Base-by-base conservation (phyloP, 2,329 filamentous ascomycete genomes). In the Harringtonia lauricola region DNA sequence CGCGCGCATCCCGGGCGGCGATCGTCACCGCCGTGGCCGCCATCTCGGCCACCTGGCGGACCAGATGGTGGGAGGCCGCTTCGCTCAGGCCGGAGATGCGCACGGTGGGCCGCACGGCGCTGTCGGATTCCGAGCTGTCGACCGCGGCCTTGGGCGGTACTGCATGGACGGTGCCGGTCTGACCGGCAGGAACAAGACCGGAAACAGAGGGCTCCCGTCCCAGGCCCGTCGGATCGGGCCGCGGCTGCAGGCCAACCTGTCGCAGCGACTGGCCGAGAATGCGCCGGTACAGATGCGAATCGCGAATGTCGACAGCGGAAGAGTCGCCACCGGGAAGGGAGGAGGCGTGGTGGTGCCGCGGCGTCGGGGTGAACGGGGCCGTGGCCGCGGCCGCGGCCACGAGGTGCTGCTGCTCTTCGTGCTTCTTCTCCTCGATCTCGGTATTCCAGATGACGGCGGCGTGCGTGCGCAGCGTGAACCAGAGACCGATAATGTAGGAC, bases 391-490 rank as follows among this genome's bases (percentile, higher is more conserved):
- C 7, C 2, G 35, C 17, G 15, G 29, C 4, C 28, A 13, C 12
- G 3, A 1, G 21, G n/a, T 18, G 34, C 8, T 30, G 43, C 7
- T 59, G 56, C 15, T 80, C 74, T 13, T 79, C 74, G 34, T 76
- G 68, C 54, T 78, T 81, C 64, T 87, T 89, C 63, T 89, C 84
- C 33, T 89, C 84, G 3, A 72, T 59, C 49, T 95, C 89, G 9
- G 76, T 83, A 55, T 88, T 92, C 92, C 92, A 98, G 52, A 98
- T 98, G 37, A 95, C 84, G 5, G 94, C 89, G 4, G 92, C 92
- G 59, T 98, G 92, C 0, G 92, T 98, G 50, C 92, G 77, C 18
- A 98, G 74, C 1, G 92, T 98, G 63, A 98, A 98, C 72, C 92
- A 86, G 14, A 98, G 70, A 21, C 92, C 92, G 47, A 96, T 92